Evolutionary conservation across 495 filamentous ascomycete species (phyloP).

Genomic region (Xylaria palmicola): DNA sequence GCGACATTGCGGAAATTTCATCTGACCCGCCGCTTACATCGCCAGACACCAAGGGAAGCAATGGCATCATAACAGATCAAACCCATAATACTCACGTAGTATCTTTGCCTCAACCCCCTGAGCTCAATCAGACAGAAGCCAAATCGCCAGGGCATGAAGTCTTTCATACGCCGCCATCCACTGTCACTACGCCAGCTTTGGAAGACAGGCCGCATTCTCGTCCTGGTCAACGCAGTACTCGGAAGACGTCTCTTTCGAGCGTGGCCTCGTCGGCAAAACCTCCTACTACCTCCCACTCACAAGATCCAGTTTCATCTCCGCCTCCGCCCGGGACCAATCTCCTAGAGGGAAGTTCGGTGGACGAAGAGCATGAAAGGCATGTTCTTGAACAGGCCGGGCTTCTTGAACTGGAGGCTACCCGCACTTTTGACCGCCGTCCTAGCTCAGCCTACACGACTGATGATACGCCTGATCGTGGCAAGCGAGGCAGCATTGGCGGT

Average conservation of each 20-base stretch:
- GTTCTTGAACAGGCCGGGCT: slow-evolving; percentile 54
- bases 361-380: slow-evolving; percentile 23
- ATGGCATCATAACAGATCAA: slow-evolving; percentile 23
- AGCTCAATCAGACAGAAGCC: slow-evolving; percentile 28
- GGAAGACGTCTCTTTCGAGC: slow-evolving; percentile 45
- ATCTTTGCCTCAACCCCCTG: slow-evolving; percentile 30
- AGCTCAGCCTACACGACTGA: slow-evolving; percentile 30
- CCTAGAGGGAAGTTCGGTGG: slow-evolving; percentile 44
- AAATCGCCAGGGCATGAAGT: slow-evolving; percentile 40
- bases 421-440: slow-evolving; percentile 29
- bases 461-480: slow-evolving; percentile 34
- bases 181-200: slow-evolving; percentile 43
- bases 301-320: slow-evolving; percentile 30
- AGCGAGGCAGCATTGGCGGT: slow-evolving; percentile 23
- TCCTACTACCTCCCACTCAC: slow-evolving; percentile 30
- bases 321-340: slow-evolving; percentile 26
- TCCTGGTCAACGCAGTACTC: slow-evolving; percentile 31
- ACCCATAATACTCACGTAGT: slow-evolving; percentile 29
- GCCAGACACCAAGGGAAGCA: slow-evolving; percentile 31
- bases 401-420: slow-evolving; percentile 28
- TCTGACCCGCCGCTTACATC: slow-evolving; percentile 23
- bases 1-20: slow-evolving; percentile 29
- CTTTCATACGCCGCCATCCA: slow-evolving; percentile 48
- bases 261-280: slow-evolving; percentile 35
- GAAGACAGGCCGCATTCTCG: slow-evolving; percentile 54